Base-by-base conservation (phyloP, 768 basidiomycete genomes). In the Favolaschia claudopus region DNA sequence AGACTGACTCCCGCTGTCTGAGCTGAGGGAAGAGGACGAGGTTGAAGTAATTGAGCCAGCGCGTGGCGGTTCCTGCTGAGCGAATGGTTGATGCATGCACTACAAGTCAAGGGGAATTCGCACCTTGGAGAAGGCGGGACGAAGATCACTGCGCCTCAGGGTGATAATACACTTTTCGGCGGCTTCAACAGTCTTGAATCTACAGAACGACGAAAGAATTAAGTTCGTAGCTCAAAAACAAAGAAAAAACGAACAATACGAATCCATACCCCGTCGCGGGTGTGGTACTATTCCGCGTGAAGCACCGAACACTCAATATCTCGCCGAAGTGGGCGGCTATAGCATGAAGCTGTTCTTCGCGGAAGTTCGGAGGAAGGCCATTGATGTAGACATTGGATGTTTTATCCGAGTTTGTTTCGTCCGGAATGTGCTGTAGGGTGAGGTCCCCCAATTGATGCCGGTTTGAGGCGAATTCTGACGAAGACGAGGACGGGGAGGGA, bases 331-430 rank as follows among this genome's bases (percentile, higher is more conserved):
- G 79, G 19, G 77, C 70, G 47, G 82, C 76, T 60, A 87, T 82
- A 37, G 79, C 78, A 62, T 80, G 80, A 39, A 87, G 78, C 33
- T 85, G 77, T 48, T 85, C 84, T 62, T 86, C 85, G 4, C 83
- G 79, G 60, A 75, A 87, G 66, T 84, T 76, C 24, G 85, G 79
- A 13, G 85, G 86, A 19, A 87, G 77, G 38, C 85, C 85, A 62
- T 87, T 87, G 70, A 87, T 85, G 65, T 87, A 87, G 5, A 87
- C 82, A 54, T 87, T 87, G 5, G 86, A 83, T n/a, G 80, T 75
- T 36, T 69, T 67, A 0, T 19, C 37, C 3, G 27, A 33, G n/a
- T 50, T 38, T 53, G 34, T 27, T 8, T 10, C 37, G 33, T 15
- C 31, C 44, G 15, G 29, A n/a, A n/a, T 28, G 19, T 5, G 2